Evolutionary conservation across 2,329 filamentous ascomycete genomes (phyloP).

Genomic region (Xylaria sp.): DNA sequence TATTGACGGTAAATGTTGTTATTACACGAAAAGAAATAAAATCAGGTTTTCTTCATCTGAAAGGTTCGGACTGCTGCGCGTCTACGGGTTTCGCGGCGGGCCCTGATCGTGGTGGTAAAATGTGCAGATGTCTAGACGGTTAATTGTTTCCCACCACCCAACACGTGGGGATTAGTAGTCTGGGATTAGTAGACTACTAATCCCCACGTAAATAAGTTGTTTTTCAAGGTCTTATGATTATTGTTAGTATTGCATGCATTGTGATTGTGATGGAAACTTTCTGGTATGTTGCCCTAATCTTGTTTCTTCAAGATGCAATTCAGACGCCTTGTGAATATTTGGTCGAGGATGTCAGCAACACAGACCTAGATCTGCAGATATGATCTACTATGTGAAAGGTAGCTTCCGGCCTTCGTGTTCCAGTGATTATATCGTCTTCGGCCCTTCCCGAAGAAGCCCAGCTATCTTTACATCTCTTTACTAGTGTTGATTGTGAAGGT

Average conservation of each 20-base stretch:
- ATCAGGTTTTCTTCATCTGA: constrained; percentile 51
- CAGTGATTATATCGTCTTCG: neutral
- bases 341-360: neutral
- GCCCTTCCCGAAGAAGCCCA: neutral
- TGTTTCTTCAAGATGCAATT: neutral
- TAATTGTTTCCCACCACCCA: constrained; percentile 48
- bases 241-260: neutral
- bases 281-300: neutral
- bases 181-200: too few species aligned
- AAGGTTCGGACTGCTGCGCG: constrained; percentile 44
- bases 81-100: constrained; percentile 33
- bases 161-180: constrained; percentile 40
- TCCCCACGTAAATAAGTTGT: constrained; percentile 41
- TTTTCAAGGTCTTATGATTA: constrained; percentile 24
- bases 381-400: neutral
- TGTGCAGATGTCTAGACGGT: constrained; percentile 48
- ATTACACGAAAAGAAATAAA: constrained; percentile 52
- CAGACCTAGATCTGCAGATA: neutral
- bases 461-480: too few species aligned
- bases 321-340: neutral
- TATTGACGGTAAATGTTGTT: constrained; percentile 48
- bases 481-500: neutral
- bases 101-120: constrained; percentile 42
- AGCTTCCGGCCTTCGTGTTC: neutral
- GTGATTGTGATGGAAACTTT: neutral